Conservation (phyloP, 768 basidiomycete species). For the Leucosporidium yakuticum region DNA sequence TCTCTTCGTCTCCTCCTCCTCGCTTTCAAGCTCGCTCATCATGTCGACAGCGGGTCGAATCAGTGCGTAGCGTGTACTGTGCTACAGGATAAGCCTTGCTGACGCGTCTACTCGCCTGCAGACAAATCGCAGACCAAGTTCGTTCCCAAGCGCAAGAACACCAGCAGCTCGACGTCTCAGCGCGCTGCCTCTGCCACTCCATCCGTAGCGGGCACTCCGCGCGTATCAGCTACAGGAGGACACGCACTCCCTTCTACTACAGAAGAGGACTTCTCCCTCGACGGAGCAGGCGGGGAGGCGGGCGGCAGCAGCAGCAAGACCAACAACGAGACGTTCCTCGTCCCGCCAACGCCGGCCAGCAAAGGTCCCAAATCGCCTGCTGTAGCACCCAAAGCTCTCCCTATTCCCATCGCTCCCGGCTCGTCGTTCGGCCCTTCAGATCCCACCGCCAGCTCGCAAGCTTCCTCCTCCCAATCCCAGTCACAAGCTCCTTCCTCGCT, state of each 20-base stretch:
- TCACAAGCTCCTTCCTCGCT: background rate
- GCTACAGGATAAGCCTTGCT: background rate
- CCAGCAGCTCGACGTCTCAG: background rate
- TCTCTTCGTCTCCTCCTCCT: no score
- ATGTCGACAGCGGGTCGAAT: constrained; percentile 20
- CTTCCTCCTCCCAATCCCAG: background rate
- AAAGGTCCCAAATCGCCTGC: background rate
- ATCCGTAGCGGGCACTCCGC: background rate
- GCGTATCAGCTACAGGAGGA: background rate
- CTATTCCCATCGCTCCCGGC: background rate
- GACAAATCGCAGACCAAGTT: constrained; percentile 20
- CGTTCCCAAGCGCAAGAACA: constrained; percentile 19
- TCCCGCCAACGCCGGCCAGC: background rate
- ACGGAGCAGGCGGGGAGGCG: background rate
- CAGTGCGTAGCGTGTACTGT: background rate
- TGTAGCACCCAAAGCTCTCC: background rate
- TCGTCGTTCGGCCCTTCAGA: constrained; percentile 6
- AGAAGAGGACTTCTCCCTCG: background rate
- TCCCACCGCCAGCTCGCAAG: background rate
- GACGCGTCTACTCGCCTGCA: background rate
- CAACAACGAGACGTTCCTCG: background rate
- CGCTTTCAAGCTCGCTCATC: background rate
- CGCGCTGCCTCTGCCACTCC: background rate
- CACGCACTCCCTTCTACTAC: background rate
- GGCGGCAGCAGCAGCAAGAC: background rate